phyloP scores from a whole-genome alignment of 2,329 filamentous ascomycete genomes.

The Rhynchosporium agropyri region DNA sequence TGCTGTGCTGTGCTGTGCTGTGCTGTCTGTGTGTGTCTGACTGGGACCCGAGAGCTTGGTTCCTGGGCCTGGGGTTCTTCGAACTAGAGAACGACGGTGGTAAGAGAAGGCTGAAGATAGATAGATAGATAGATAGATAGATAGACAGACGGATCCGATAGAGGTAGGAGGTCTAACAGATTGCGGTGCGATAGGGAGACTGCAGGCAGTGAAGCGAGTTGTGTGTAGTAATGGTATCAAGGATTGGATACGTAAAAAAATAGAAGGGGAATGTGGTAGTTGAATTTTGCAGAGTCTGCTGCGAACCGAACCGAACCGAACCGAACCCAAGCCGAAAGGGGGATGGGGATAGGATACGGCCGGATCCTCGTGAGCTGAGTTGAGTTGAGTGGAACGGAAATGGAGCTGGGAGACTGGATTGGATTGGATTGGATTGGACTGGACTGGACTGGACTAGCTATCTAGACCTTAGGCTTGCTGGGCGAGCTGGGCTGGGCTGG shows the following conservation, averaged over 20 bases:
- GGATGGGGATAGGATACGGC: slow-evolving; percentile 18
- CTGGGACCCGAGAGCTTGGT: slow-evolving; percentile 32
- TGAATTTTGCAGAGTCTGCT: slow-evolving; percentile 35
- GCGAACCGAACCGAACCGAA: slow-evolving; percentile 13
- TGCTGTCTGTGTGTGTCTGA: slow-evolving; percentile 16
- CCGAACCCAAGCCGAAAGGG: not conserved
- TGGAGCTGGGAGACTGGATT: not conserved
- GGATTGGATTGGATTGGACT: not conserved
- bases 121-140: slow-evolving; percentile 23
- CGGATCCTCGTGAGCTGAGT: slow-evolving; percentile 8
- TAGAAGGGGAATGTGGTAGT: slow-evolving; percentile 35
- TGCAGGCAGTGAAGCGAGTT: slow-evolving; percentile 17
- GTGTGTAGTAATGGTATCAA: slow-evolving; percentile 33
- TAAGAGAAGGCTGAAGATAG: slow-evolving; percentile 32
- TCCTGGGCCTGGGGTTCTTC: slow-evolving; percentile 29
- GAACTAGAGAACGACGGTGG: slow-evolving; percentile 26
- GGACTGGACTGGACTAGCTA: not conserved
- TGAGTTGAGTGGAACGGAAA: not conserved
- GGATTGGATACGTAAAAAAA: slow-evolving; percentile 34
- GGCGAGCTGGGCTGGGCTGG: not conserved
- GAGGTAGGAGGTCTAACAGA: not conserved
- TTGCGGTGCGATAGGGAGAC: not conserved
- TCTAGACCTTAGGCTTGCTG: not conserved
- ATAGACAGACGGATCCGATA: slow-evolving; percentile 24
- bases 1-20: too few species aligned